phyloP scores from a whole-genome alignment of 2,329 filamentous ascomycete species.

The Alternaria novae-zelandiae region DNA sequence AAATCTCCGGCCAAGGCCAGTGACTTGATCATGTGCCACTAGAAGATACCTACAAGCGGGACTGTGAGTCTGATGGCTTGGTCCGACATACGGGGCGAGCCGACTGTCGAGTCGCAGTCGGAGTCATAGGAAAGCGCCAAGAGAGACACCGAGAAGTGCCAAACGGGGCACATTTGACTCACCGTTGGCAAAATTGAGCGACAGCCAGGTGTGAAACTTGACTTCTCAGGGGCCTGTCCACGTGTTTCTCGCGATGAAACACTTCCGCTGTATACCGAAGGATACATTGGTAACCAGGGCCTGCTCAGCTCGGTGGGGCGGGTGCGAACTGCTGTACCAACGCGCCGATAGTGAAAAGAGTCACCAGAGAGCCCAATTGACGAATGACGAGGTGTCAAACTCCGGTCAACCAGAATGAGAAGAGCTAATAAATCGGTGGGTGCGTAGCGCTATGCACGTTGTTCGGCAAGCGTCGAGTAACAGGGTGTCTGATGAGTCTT shows the following conservation, averaged over 20 bases:
- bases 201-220: background rate
- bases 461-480: slow-evolving; percentile 21
- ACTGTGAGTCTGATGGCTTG: slow-evolving; percentile 6
- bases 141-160: slow-evolving; percentile 7
- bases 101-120: slow-evolving; percentile 17
- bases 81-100: slow-evolving; percentile 27
- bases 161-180: slow-evolving; percentile 19
- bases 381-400: slow-evolving; percentile 26
- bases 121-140: slow-evolving; percentile 27
- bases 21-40: slow-evolving; percentile 11
- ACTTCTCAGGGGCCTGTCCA: background rate
- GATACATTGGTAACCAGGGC: background rate
- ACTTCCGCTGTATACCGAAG: background rate
- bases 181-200: slow-evolving; percentile 11
- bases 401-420: slow-evolving; percentile 44
- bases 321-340: slow-evolving; percentile 32
- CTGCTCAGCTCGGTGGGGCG: slow-evolving; percentile 33
- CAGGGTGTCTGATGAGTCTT: slow-evolving; percentile 29
- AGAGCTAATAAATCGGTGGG: slow-evolving; percentile 29
- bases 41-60: slow-evolving; percentile 12
- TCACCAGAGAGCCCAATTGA: slow-evolving; percentile 18
- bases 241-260: background rate
- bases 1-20: slow-evolving; percentile 22
- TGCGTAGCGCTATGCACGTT: slow-evolving; percentile 26
- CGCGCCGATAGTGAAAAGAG: slow-evolving; percentile 9